Conservation (phyloP, 345 rosid species). For the Clarkia xantiana region DNA sequence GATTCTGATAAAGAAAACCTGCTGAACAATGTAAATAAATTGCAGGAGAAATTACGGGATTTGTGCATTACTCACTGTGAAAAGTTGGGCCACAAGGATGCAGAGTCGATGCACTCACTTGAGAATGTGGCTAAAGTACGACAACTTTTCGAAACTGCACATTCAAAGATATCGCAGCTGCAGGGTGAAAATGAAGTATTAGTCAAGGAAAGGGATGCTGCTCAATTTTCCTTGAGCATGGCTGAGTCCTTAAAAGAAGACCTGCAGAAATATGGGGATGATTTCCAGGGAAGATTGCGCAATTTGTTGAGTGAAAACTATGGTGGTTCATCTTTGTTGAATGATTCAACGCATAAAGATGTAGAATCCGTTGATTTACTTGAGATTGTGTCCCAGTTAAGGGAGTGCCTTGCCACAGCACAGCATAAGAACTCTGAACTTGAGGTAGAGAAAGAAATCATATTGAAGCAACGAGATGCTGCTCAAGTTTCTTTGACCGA, state of each 20-base stretch:
- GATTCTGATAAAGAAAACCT: constrained; percentile 36
- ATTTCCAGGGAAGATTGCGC: neutral
- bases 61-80: constrained; percentile 5
- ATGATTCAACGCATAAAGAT: too few species aligned
- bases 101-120: too few species aligned
- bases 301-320: neutral
- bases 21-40: constrained; percentile 23
- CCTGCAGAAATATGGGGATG: constrained; percentile 22
- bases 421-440: constrained; percentile 5
- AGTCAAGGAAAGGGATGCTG: constrained; percentile 2
- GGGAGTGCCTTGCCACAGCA: neutral
- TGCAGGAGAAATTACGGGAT: constrained; percentile 41
- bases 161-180: neutral
- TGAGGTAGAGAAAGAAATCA: neutral
- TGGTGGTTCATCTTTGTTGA: neutral
- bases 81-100: too few species aligned
- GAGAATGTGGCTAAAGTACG: too few species aligned
- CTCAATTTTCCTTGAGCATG: neutral
- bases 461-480: constrained; percentile 2
- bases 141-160: too few species aligned
- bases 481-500: neutral
- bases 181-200: neutral
- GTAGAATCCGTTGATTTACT: neutral
- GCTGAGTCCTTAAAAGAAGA: constrained; percentile 31
- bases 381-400: constrained; percentile 1